phyloP scores from a whole-genome alignment of 495 filamentous ascomycete genomes.

The Aspergillus baeticus region DNA sequence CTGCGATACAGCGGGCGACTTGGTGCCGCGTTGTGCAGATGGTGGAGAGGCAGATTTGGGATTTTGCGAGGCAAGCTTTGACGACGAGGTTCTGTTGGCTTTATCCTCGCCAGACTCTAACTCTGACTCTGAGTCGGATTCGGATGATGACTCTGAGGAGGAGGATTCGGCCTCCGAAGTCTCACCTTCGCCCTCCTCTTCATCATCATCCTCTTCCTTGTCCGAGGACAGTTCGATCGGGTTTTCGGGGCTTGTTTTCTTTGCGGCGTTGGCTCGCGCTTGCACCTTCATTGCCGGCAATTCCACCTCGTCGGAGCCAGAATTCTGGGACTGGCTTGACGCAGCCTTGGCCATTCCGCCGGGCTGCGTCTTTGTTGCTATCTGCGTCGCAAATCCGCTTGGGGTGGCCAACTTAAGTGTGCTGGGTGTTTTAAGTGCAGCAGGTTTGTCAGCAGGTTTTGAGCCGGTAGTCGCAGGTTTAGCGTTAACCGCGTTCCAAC shows the following conservation, averaged over 20 bases:
- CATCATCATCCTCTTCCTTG: background rate
- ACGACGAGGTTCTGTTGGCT: background rate
- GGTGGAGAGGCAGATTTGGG: background rate
- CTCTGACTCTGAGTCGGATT: constrained; percentile 1
- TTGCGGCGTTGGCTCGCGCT: constrained; percentile 1
- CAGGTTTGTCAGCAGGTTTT: constrained; percentile 2
- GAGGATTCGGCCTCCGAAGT: background rate
- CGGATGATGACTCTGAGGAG: background rate
- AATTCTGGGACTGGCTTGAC: constrained; percentile 5
- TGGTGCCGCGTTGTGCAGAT: background rate
- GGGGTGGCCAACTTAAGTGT: background rate
- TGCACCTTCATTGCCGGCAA: constrained; percentile 10
- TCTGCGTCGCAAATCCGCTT: background rate
- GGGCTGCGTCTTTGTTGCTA: background rate
- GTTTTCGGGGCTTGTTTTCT: background rate
- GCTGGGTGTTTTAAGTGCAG: background rate
- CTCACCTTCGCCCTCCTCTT: background rate
- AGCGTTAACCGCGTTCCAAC: constrained; percentile 7
- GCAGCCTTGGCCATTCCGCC: background rate
- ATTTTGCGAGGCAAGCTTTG: too few relatives aligned
- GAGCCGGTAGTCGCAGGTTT: background rate
- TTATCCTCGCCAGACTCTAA: background rate
- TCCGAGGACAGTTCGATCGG: constrained; percentile 1
- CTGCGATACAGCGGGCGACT: background rate
- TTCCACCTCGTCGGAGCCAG: constrained; percentile 6